These are phyloP conservation scores for Waltergamsia citrina DNA, from an alignment of 2,329 filamentous ascomycete genomes.

Conservation along the genomic window DNA sequence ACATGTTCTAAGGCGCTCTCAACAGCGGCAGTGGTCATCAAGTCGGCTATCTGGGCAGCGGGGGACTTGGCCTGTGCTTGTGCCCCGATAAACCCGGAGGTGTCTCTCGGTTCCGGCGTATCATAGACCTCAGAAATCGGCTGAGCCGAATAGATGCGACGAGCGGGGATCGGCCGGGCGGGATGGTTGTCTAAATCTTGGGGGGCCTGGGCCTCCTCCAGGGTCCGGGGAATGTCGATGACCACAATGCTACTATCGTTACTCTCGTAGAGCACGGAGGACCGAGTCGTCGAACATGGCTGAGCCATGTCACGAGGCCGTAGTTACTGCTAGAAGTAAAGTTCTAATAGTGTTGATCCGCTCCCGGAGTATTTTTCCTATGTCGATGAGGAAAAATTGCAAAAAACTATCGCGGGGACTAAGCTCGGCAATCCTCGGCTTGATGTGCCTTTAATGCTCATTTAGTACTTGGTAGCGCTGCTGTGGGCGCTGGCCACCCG, in stretches of 20 bases:
- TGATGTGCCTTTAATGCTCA: no score
- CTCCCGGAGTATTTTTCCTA: no score
- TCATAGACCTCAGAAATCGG: conserved; percentile 34
- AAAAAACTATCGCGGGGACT: no score
- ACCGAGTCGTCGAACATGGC: neutral
- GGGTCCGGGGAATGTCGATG: conserved; percentile 61
- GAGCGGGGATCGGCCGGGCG: conserved; percentile 23
- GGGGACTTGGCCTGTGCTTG: conserved; percentile 20
- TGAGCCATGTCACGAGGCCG: no score
- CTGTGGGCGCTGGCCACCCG: no score
- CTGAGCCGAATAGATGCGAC: conserved; percentile 34
- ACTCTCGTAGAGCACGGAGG: conserved; percentile 22
- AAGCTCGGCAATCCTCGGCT: conserved; percentile 10
- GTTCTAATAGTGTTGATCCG: no score
- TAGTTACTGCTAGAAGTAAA: no score
- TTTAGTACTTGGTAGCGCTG: no score
- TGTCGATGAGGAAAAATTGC: no score
- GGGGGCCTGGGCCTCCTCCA: conserved; percentile 54
- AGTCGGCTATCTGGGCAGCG: conserved; percentile 39
- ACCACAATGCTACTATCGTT: conserved; percentile 38
- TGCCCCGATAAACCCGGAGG: neutral
- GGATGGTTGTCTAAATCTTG: no score
- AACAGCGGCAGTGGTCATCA: conserved; percentile 42
- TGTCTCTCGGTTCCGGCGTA: conserved; percentile 38
- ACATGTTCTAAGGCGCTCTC: conserved; percentile 31